Conservation (phyloP, 768 basidiomycete species). For the Termitomyces heimii region DNA sequence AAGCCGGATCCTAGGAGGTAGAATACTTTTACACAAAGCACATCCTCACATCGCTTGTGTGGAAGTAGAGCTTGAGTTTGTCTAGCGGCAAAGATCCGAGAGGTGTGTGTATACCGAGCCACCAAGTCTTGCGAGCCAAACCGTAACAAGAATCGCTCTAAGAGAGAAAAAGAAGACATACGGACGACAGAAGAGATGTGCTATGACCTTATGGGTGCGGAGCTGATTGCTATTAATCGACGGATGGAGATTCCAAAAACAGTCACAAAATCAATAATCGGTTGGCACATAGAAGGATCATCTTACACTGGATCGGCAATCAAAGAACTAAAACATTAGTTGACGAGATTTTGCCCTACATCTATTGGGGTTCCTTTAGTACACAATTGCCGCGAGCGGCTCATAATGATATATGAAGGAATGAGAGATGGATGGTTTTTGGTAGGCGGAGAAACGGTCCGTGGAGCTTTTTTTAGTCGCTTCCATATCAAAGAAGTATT, state of each 20-base stretch:
- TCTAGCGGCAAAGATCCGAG: not conserved
- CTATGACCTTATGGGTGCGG: not conserved
- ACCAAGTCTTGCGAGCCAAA: not conserved
- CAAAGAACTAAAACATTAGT: not conserved
- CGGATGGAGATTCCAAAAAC: not conserved
- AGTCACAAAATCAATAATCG: not conserved
- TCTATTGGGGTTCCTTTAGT: too few species aligned
- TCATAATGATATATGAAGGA: not conserved
- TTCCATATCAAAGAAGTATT: not conserved
- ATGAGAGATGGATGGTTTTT: not conserved
- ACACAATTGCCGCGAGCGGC: not conserved
- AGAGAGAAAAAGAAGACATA: not conserved
- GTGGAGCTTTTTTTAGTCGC: not conserved
- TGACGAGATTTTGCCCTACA: not conserved
- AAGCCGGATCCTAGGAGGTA: constrained; percentile 1
- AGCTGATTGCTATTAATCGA: not conserved
- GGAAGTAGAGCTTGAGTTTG: not conserved
- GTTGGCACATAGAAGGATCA: not conserved
- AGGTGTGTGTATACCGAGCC: not conserved
- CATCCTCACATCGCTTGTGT: not conserved
- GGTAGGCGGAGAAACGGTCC: not conserved
- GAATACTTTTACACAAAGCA: not conserved
- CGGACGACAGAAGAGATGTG: not conserved
- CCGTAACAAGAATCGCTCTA: not conserved
- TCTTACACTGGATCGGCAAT: not conserved